A percentile compares a stretch with the other conserved stretches of the same genome.
Conservation (phyloP, 768 basidiomycete genomes). For the Paxillus rubicundulus region DNA sequence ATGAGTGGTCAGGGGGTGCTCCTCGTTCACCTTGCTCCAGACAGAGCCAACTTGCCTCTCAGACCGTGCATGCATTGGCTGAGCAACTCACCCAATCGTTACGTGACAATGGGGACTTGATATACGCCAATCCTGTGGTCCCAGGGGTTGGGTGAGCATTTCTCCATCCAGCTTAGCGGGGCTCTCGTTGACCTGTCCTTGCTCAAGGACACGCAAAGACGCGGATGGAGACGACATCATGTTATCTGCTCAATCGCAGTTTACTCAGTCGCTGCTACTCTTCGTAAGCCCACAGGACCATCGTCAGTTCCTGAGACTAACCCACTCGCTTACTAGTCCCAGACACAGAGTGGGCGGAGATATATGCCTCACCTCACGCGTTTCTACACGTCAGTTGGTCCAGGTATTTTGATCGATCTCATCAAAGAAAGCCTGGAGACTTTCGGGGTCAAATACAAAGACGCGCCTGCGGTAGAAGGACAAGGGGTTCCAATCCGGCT, state of each 20-base stretch:
- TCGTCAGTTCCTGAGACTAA: not conserved
- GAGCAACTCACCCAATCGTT: constrained; percentile 69
- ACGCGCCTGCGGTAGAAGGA: constrained; percentile 26
- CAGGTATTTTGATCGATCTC: constrained; percentile 49
- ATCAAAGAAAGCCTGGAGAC: constrained; percentile 52
- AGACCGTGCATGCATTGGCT: constrained; percentile 54
- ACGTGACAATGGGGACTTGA: constrained; percentile 70
- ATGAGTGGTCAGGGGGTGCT: no score
- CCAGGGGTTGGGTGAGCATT: constrained; percentile 31
- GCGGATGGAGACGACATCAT: constrained; percentile 61
- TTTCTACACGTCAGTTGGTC: constrained; percentile 67
- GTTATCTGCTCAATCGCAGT: constrained; percentile 64
- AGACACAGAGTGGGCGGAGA: constrained; percentile 72
- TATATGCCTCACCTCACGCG: constrained; percentile 78
- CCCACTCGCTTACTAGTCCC: constrained; percentile 49
- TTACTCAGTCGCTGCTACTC: constrained; percentile 76
- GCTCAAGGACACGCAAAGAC: constrained; percentile 32
- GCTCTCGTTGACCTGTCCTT: not conserved
- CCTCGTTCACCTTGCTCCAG: constrained; percentile 33
- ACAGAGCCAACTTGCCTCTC: constrained; percentile 64
- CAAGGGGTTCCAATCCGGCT: constrained; percentile 33
- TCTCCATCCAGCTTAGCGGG: not conserved
- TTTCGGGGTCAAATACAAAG: constrained; percentile 51
- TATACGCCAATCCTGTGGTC: constrained; percentile 60
- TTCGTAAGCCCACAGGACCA: constrained; percentile 52